Conservation (phyloP, 2,329 filamentous ascomycete species). For the Moelleriella libera region DNA sequence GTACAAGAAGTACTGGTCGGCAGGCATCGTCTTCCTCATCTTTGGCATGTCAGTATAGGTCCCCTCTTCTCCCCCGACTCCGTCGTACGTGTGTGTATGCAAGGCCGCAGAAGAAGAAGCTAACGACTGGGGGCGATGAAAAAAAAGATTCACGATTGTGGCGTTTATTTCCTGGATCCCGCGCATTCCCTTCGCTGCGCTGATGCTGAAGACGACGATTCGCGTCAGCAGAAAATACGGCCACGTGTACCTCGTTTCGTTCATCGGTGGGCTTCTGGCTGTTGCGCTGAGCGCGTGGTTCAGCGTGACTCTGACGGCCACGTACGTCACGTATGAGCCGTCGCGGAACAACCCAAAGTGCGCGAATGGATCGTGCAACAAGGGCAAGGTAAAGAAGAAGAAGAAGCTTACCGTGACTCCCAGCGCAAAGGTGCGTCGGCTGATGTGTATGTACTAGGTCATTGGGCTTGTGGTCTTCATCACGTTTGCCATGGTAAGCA, state of each 20-base stretch:
- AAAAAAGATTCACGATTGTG: constrained; percentile 6
- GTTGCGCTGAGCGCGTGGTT: constrained; percentile 75
- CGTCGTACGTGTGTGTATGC: too few species aligned
- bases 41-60: constrained; percentile 29
- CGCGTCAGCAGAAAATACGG: constrained; percentile 74
- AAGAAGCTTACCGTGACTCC: too few species aligned
- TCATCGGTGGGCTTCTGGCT: constrained; percentile 66
- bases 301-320: constrained; percentile 68
- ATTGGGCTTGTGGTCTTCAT: constrained; percentile 76
- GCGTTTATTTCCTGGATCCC: constrained; percentile 76
- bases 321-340: constrained; percentile 76
- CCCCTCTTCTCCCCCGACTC: too few species aligned
- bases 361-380: constrained; percentile 46
- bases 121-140: too few species aligned
- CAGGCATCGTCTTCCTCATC: constrained; percentile 75
- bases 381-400: constrained; percentile 31
- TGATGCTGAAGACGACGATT: constrained; percentile 79
- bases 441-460: constrained; percentile 25
- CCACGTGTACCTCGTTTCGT: constrained; percentile 74
- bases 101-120: too few species aligned
- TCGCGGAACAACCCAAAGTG: constrained; percentile 36
- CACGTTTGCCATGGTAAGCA: constrained; percentile 56
- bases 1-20: constrained; percentile 60
- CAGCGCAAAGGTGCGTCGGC: too few species aligned
- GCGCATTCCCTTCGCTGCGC: constrained; percentile 76